Conservation (phyloP, 169 alveolate species). For the Plasmodium cynomolgi region DNA sequence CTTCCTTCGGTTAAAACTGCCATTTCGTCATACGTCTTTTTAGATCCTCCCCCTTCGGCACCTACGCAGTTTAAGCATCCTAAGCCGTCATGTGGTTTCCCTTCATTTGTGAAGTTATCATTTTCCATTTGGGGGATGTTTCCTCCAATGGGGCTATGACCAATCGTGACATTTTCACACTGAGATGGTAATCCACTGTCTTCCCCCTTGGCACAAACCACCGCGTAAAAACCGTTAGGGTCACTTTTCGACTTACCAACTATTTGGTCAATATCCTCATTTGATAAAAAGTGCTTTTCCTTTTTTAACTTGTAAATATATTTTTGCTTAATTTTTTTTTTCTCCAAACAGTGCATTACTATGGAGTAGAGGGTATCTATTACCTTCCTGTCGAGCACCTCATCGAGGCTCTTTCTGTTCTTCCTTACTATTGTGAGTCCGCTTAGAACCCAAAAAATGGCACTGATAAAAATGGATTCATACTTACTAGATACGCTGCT, state of each 20-base stretch:
- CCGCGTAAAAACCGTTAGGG: not conserved
- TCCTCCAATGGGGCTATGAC: not conserved
- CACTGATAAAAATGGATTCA: constrained; percentile 55
- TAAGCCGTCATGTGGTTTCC: not conserved
- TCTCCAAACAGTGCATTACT: constrained; percentile 59
- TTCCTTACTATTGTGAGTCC: constrained; percentile 29
- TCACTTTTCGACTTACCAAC: not conserved
- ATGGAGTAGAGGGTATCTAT: constrained; percentile 28
- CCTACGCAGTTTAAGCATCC: not conserved
- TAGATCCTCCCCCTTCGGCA: not conserved
- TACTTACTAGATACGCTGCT: constrained; percentile 6
- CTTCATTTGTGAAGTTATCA: not conserved
- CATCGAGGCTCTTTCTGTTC: constrained; percentile 7
- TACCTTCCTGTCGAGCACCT: constrained; percentile 22
- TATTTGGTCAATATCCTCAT: constrained; percentile 44
- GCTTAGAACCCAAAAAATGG: constrained; percentile 63
- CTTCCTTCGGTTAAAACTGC: not conserved
- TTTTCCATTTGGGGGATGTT: not conserved
- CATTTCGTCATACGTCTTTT: not conserved
- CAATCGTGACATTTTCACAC: not conserved
- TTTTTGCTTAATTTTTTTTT: constrained; percentile 42
- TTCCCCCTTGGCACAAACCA: not conserved
- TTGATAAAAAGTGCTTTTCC: constrained; percentile 14
- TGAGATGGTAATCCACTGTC: not conserved
- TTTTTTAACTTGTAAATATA: constrained; percentile 42